Evolutionary conservation across 1,284 basidiomycete genomes (phyloP), one percentile per base, ranked within the genome.

Genomic region (Ganoderma boninense): DNA sequence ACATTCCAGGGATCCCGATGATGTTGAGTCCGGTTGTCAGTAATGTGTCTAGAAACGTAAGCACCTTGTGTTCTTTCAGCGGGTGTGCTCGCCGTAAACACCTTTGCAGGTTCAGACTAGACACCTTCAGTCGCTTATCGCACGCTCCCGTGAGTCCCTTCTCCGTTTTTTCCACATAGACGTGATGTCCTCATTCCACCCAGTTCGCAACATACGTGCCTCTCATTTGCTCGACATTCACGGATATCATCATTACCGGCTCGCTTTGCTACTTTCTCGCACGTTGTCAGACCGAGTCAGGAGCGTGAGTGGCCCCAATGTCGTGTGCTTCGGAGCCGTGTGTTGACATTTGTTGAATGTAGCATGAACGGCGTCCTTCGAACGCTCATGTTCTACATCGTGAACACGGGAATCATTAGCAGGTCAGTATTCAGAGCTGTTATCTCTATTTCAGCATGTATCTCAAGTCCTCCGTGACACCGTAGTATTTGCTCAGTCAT

Each of bases 401-500:
- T 77, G 18, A 76, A 75, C 49, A 76, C 76, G 1, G 76, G 76
- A 2, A 69, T 75, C 26, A 71, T 77, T 11, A 76, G 73, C 2
- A 73, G 76, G 76, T 75, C n/a, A 16, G 69, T 61, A 5, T 4
- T 49, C 4, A 4, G 26, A 8, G 7, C 43, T 32, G 7, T 23
- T 54, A n/a, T 23, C 46, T 49, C 23, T 16, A 16, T n/a, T 26
- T 18, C 32, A 16, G 26, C 40, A 18, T 10, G 23, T 8, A n/a
- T 32, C 20, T 52, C 14, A 38, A 16, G 26, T 18, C 14, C 54
- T 20, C 8, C 56, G 38, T 43, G 29, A 42, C 7, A 20, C 42
- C 18, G 5, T 40, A 79, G 79, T 66, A 65, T 77, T 5, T 79
- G 75, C 56, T 79, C 78, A 14, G 65, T 78, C 2, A 67, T 74